These are phyloP conservation scores for Diplotaxis tenuifolia DNA, from an alignment of 345 rosid species.

Conservation along the genomic window DNA sequence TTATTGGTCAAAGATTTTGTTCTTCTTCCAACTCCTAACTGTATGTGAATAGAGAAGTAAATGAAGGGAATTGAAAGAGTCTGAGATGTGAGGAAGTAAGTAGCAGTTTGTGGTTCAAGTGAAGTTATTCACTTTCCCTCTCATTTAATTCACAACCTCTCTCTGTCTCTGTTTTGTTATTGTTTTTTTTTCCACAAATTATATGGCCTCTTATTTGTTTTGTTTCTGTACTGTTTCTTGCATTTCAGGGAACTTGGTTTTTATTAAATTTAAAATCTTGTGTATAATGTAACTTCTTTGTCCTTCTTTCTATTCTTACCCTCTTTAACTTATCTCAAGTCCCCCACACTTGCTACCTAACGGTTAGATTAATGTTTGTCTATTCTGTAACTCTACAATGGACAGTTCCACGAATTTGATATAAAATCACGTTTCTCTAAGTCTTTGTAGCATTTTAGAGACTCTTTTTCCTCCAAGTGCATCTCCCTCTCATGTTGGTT, in stretches of 20 bases:
- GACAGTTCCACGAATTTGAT: no score
- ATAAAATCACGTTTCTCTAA: no score
- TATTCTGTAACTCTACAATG: no score
- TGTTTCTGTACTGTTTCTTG: conserved; percentile 21
- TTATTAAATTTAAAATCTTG: conserved; percentile 13
- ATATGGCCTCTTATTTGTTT: conserved; percentile 6
- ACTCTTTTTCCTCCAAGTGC: no score
- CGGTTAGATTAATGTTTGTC: no score
- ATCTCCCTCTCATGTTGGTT: no score
- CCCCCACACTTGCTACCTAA: no score
- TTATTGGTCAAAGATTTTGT: conserved; percentile 23
- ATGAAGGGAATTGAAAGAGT: conserved; percentile 32
- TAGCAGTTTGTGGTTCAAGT: conserved; percentile 16
- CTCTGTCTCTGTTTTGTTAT: neutral
- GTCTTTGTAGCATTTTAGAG: no score
- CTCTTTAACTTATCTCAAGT: neutral
- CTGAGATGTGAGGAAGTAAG: neutral
- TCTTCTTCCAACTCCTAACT: conserved; percentile 28
- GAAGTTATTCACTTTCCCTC: conserved; percentile 23
- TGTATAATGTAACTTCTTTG: conserved; percentile 18
- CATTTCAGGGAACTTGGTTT: conserved; percentile 21
- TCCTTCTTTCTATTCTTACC: conserved; percentile 12
- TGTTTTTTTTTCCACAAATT: neutral
- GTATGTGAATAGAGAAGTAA: conserved; percentile 29
- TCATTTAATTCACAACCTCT: conserved; percentile 19